A percentile compares a stretch with the other conserved stretches of the same genome.
Conservation (phyloP, 805 yeast species). For the Komagataella ulmi region DNA sequence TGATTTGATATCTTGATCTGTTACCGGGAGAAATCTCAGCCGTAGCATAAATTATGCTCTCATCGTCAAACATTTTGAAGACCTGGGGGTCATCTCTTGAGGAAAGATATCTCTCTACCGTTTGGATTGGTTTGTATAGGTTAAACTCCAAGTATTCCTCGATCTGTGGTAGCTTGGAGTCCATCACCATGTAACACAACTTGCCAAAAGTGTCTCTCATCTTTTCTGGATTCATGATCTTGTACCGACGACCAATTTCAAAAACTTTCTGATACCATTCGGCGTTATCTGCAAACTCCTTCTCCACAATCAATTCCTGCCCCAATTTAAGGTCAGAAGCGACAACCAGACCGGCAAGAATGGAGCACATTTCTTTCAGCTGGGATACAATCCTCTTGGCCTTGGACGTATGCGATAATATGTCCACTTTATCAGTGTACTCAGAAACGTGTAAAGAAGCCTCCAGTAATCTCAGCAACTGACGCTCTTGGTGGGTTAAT, state of each 20-base stretch:
- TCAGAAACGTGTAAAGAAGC: slow-evolving; percentile 73
- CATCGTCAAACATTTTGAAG: slow-evolving; percentile 39
- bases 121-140: slow-evolving; percentile 56
- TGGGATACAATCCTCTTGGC: slow-evolving; percentile 61
- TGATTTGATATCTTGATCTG: slow-evolving; percentile 38
- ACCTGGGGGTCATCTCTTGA: slow-evolving; percentile 23
- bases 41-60: slow-evolving; percentile 47
- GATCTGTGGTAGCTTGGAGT: slow-evolving; percentile 61
- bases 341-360: slow-evolving; percentile 64
- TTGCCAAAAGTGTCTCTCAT: slow-evolving; percentile 74
- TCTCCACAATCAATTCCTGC: slow-evolving; percentile 46
- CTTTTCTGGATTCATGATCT: slow-evolving; percentile 73
- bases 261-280: slow-evolving; percentile 61
- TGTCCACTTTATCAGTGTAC: slow-evolving; percentile 69
- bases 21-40: slow-evolving; percentile 51
- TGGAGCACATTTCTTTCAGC: slow-evolving; percentile 64
- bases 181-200: slow-evolving; percentile 77
- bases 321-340: slow-evolving; percentile 68
- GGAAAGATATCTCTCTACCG: slow-evolving; percentile 36
- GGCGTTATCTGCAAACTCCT: slow-evolving; percentile 55
- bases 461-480: slow-evolving; percentile 49
- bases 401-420: slow-evolving; percentile 51
- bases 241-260: slow-evolving; percentile 71
- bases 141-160: slow-evolving; percentile 64
- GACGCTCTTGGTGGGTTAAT: slow-evolving; percentile 55